A percentile compares a stretch with the other conserved stretches of the same genome.
Conservation (phyloP, 2,329 filamentous ascomycete species). For the Tympanopsis confertula region DNA sequence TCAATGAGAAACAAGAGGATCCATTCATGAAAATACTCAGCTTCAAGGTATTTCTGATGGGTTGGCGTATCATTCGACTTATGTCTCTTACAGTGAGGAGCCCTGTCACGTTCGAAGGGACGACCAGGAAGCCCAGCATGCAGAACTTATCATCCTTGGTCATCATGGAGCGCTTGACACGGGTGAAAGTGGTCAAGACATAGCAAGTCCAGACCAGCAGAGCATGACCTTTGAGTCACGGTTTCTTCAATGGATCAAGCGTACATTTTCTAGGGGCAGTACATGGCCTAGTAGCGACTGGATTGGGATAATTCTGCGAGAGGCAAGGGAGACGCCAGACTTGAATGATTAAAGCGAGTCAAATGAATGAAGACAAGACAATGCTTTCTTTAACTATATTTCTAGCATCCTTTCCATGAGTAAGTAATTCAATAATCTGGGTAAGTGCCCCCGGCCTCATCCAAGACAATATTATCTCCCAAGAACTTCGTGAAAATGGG, state of each 20-base stretch:
- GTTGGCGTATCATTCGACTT: constrained; percentile 6
- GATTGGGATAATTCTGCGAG: constrained; percentile 5
- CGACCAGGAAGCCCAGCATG: constrained; percentile 2
- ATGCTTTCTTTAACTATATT: too few species aligned
- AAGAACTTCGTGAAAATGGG: constrained; percentile 7
- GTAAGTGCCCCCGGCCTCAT: constrained; percentile 5
- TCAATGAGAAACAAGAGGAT: constrained; percentile 5
- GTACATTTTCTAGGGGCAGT: constrained; percentile 4
- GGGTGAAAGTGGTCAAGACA: too few species aligned
- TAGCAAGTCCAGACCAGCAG: constrained; percentile 3
- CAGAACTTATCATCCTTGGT: constrained; percentile 3
- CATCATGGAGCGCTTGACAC: constrained; percentile 2
- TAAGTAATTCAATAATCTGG: constrained; percentile 5
- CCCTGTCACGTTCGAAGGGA: constrained; percentile 2
- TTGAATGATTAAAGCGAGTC: too few species aligned
- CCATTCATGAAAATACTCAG: constrained; percentile 5
- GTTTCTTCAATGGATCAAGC: constrained; percentile 4
- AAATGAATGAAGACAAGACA: too few species aligned
- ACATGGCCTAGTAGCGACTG: constrained; percentile 4
- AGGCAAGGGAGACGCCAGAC: constrained; percentile 1
- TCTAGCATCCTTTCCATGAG: too few species aligned
- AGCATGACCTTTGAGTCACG: constrained; percentile 3
- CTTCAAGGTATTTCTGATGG: constrained; percentile 6
- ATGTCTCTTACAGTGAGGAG: constrained; percentile 4
- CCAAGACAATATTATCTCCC: constrained; percentile 5